These are phyloP conservation scores for Niveomyces coronatus DNA, from an alignment of 2,329 filamentous ascomycete species.

Conservation along the genomic window DNA sequence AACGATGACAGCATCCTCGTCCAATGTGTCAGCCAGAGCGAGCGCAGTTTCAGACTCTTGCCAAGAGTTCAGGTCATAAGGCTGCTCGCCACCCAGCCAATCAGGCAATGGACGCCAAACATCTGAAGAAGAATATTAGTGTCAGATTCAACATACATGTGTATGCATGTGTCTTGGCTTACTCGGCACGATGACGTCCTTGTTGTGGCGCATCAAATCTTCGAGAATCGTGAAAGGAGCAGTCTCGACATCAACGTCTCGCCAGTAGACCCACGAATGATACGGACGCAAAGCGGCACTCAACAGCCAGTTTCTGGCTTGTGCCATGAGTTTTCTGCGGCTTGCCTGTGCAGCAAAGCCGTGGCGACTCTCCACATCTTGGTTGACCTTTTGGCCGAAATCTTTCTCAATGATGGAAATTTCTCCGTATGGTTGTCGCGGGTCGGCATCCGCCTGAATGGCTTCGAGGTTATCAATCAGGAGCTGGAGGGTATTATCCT, in stretches of 20 bases:
- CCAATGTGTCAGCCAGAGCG: slow-evolving; percentile 83
- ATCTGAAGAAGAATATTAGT: slow-evolving; percentile 46
- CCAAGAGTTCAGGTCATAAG: slow-evolving; percentile 98
- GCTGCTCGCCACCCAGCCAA: slow-evolving; percentile 96
- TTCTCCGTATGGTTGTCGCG: slow-evolving; percentile 79
- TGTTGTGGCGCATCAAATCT: slow-evolving; percentile 97
- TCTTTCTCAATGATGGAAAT: slow-evolving; percentile 98
- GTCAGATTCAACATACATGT: background rate
- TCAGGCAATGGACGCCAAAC: slow-evolving; percentile 98
- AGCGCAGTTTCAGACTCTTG: slow-evolving; percentile 97
- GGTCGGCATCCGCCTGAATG: slow-evolving; percentile 70
- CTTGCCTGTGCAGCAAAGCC: slow-evolving; percentile 94
- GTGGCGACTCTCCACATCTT: slow-evolving; percentile 94
- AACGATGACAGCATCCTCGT: slow-evolving; percentile 97
- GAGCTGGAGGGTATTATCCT: slow-evolving; percentile 74
- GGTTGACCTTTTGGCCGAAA: slow-evolving; percentile 94
- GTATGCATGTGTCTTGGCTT: slow-evolving; percentile 37
- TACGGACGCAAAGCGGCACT: slow-evolving; percentile 88
- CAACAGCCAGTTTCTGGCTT: slow-evolving; percentile 92
- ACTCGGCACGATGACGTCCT: slow-evolving; percentile 98
- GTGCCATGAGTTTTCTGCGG: slow-evolving; percentile 92
- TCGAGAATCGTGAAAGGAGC: slow-evolving; percentile 94
- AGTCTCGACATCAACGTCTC: slow-evolving; percentile 96
- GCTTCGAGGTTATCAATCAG: slow-evolving; percentile 66
- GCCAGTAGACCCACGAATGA: slow-evolving; percentile 99